phyloP scores from a whole-genome alignment of 1,284 basidiomycete genomes.

The Erythrobasidium hasegawianum region DNA sequence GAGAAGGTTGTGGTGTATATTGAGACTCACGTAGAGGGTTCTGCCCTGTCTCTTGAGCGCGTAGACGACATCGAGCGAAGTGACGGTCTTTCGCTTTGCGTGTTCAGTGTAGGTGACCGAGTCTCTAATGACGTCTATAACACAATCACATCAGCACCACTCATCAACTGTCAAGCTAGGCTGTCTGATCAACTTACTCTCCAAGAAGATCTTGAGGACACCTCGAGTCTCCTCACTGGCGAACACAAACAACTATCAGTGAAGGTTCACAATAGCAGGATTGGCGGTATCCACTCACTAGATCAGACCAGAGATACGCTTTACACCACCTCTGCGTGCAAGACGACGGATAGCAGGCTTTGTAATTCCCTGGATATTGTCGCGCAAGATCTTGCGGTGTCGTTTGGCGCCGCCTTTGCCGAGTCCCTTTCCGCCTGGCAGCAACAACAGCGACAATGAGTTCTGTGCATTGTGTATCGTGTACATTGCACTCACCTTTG shows the following conservation, averaged over 20 bases:
- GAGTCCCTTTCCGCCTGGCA: slow-evolving; percentile 64
- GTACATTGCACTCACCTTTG: slow-evolving; percentile 53
- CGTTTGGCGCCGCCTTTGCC: slow-evolving; percentile 74
- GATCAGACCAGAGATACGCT: slow-evolving; percentile 56
- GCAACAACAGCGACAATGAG: too few relatives aligned
- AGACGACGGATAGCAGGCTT: slow-evolving; percentile 88
- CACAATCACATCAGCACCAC: too few relatives aligned
- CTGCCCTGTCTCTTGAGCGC: slow-evolving; percentile 81
- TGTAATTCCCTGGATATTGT: slow-evolving; percentile 77
- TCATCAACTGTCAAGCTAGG: too few relatives aligned
- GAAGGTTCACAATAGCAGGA: too few relatives aligned
- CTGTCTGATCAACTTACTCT: too few relatives aligned
- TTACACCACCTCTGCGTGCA: slow-evolving; percentile 87
- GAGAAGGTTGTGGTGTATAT: too few relatives aligned
- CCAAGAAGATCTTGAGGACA: background rate
- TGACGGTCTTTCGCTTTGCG: slow-evolving; percentile 85
- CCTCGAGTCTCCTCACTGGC: slow-evolving; percentile 18
- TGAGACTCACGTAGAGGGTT: slow-evolving; percentile 42
- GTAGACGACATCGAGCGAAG: slow-evolving; percentile 85
- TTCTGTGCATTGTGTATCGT: too few relatives aligned
- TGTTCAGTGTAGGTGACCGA: slow-evolving; percentile 69
- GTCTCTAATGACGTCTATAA: slow-evolving; percentile 84
- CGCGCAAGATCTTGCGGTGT: slow-evolving; percentile 58
- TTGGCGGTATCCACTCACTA: slow-evolving; percentile 75
- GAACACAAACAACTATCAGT: background rate